Base-by-base conservation (phyloP, 2,329 filamentous ascomycete species). In the Cladosporium sp. region DNA sequence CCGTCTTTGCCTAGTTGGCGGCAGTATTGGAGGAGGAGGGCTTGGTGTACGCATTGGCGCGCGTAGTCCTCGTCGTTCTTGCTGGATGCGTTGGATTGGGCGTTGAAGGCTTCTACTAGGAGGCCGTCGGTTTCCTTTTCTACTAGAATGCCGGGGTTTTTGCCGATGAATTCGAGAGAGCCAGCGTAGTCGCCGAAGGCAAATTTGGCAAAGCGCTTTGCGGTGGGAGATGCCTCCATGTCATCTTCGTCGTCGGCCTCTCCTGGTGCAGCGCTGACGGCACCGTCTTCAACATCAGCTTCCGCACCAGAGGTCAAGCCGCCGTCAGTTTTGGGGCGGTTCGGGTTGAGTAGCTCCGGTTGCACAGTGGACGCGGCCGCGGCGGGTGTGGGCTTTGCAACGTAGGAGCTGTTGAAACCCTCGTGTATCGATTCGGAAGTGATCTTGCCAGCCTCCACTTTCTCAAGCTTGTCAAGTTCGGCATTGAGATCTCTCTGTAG, bases 61-160 rank as follows among this genome's bases (percentile, higher is more conserved):
- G 88, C 83, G 58, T 85, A 81, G n/a, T 88, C 85, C 49, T 85
- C 81, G 30, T 61, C 55, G n/a, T 62, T 59, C 22, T 60, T 59
- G 53, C 57, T 87, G 82, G 50, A n/a, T n/a, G 82, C 80, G 56
- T 88, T 84, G 52, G 94, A 79, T 56, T 92, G 86, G 1, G 84
- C 83, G 66, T 95, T 91, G 71, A 98, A 97, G 0, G 91, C 93
- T 69, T 95, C 82, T 43, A 95, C 84, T 12, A 98, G 77, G 8
- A 98, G 77, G 13, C 89, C 92, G 64, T 98, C 92, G 1, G 90
- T 93, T 68, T 97, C 90, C 57, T 80, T 83, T 71, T 97, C 91
- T 0, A 80, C 77, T 29, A 97, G 73, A 47, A 98, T 84, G 54
- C 84, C 72, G 0, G 88, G 88, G 68, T 98, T 80, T 47, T 80